Evolutionary conservation across 208 protist genomes (phyloP).

Genomic region (Crithidia expoeki): DNA sequence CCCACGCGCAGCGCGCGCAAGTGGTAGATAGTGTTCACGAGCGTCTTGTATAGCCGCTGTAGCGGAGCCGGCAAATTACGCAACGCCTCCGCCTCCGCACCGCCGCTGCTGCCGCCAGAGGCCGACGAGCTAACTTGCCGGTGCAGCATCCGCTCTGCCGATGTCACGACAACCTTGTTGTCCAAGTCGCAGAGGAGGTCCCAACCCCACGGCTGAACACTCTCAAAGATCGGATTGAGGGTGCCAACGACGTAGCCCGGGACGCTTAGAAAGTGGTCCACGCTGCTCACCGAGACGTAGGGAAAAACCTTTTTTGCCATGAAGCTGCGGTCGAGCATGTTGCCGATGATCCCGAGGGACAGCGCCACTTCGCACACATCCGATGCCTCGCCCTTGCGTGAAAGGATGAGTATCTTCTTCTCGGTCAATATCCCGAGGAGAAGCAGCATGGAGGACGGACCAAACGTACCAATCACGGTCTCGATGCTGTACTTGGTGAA

Average conservation of each 20-base stretch:
- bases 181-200: conserved; percentile 80
- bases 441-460: conserved; percentile 62
- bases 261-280: conserved; percentile 60
- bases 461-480: conserved; percentile 57
- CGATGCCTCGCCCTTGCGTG: conserved; percentile 53
- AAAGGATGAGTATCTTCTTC: conserved; percentile 82
- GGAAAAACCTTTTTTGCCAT: conserved; percentile 78
- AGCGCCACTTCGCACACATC: conserved; percentile 78
- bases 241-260: conserved; percentile 82
- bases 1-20: conserved; percentile 52
- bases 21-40: conserved; percentile 39
- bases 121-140: conserved; percentile 10
- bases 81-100: conserved; percentile 22
- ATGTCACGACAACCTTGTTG: conserved; percentile 43
- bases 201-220: conserved; percentile 59
- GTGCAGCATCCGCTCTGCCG: conserved; percentile 36
- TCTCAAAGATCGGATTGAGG: conserved; percentile 85
- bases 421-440: conserved; percentile 63
- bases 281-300: conserved; percentile 73
- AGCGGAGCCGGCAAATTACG: conserved; percentile 25
- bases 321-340: conserved; percentile 66
- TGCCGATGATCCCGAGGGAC: conserved; percentile 67
- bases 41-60: conserved; percentile 47
- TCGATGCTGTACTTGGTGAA: conserved; percentile 68
- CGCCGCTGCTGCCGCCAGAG: conserved; percentile 18